phyloP scores from a whole-genome alignment of 148 eudicot species.

The Talinum fruticosum region DNA sequence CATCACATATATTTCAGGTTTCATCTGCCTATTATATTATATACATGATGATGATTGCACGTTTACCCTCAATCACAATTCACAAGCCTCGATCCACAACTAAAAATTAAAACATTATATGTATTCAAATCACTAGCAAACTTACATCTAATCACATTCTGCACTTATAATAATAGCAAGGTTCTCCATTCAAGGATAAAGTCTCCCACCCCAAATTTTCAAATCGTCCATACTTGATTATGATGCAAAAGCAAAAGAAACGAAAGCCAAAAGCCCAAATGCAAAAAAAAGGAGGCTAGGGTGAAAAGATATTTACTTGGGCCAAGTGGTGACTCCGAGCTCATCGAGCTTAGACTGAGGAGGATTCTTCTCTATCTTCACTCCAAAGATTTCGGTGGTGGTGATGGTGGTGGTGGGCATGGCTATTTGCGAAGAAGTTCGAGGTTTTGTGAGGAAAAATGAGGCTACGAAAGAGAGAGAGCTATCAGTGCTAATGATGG shows the following conservation, averaged over 20 bases:
- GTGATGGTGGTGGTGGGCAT: not conserved
- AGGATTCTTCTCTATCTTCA: conserved; percentile 29
- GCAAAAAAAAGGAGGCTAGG: not conserved
- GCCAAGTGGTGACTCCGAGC: conserved; percentile 31
- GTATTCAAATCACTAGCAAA: too few species aligned
- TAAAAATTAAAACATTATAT: too few species aligned
- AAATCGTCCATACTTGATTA: not conserved
- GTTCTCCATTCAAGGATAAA: too few species aligned
- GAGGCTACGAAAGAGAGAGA: conserved; percentile 16
- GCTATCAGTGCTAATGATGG: not conserved
- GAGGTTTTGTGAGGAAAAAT: conserved; percentile 11
- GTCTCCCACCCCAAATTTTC: too few species aligned
- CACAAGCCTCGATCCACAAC: too few species aligned
- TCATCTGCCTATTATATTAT: not conserved
- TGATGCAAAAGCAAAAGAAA: not conserved
- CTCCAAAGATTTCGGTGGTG: conserved; percentile 16
- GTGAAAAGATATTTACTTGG: conserved; percentile 13
- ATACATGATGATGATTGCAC: not conserved
- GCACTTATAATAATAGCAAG: not conserved
- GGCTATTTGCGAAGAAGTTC: conserved; percentile 11
- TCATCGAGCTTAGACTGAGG: conserved; percentile 32
- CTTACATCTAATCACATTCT: too few species aligned
- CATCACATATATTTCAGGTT: not conserved
- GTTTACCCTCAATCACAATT: too few species aligned
- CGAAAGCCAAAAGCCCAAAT: conserved; percentile 3